Conservation (phyloP, 371 early-diverging fungal species). For the Basidiobolus meristosporus region DNA sequence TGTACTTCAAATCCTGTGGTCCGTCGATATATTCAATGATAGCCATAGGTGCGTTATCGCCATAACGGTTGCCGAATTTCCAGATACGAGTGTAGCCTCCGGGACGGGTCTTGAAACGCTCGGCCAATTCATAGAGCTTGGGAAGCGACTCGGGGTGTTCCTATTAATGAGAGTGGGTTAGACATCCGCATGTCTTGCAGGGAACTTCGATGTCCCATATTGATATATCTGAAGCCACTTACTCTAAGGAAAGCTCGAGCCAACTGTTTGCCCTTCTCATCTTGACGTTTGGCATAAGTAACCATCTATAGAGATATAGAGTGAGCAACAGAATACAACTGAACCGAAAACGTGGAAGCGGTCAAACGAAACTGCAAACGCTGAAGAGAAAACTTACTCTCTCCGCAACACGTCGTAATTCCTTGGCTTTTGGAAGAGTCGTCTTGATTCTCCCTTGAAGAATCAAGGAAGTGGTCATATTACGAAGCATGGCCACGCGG, state of each 20-base stretch:
- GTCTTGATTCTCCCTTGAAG: constrained; percentile 83
- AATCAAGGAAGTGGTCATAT: constrained; percentile 72
- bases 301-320: constrained; percentile 25
- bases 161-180: constrained; percentile 9
- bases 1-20: no score
- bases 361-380: not conserved
- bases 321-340: not conserved
- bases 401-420: constrained; percentile 70
- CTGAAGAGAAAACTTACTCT: constrained; percentile 16
- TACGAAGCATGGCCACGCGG: constrained; percentile 65
- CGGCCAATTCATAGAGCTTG: constrained; percentile 65
- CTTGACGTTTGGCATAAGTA: constrained; percentile 54
- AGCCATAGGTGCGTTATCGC: constrained; percentile 82
- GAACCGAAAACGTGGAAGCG: constrained; percentile 1
- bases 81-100: constrained; percentile 88
- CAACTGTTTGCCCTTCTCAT: constrained; percentile 30
- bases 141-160: constrained; percentile 53
- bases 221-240: constrained; percentile 5
- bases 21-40: constrained; percentile 86
- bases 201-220: no score
- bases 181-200: not conserved
- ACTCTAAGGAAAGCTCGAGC: constrained; percentile 40
- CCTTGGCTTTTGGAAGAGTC: constrained; percentile 87
- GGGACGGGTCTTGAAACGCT: constrained; percentile 52
- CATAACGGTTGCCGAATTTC: constrained; percentile 55